Evolutionary conservation across 305 asterid genomes (phyloP), one percentile per base, ranked within the genome.

Genomic region (Fraxinus latifolia): DNA sequence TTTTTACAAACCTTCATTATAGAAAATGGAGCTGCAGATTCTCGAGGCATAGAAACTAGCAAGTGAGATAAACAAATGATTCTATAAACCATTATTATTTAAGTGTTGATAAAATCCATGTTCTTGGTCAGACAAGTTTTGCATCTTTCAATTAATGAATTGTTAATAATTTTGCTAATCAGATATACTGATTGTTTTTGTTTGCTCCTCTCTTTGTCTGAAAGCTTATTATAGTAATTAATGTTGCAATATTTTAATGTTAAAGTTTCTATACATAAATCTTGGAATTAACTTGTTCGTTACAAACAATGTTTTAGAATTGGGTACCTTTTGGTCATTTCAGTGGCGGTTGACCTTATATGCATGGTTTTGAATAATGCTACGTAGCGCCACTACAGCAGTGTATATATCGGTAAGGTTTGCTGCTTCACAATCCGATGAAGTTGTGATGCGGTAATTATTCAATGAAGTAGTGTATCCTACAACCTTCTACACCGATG

Each of bases 161-260:
- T 14, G 23, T 86, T 58, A 27, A 37, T 82, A 34, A 78, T 73
- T 78, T 84, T 76, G 65, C 34, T 79, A 82, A 84, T 77, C 70
- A 87, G 89, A 86, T 83, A 80, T 84, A 81, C 83, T 77, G 31
- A 67, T 84, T 81, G 81, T 80, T 34, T 62, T 88, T 85, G 82
- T 83, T 67, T 84, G 80, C 78, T 82, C 83, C 79, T 72, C 36
- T 58, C 21, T 32, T 34, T 86, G 58, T 82, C 74, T 77, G 68
- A 47, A 82, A 47, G 42, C 79, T 67, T 25, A 23, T 74, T 82
- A 70, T 80, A 23, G 55, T 62, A 77, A 37, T 68, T 76, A 84
- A 72, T 80, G 11, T 62, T 15, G n/a, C 14, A 60, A 34, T 79
- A 79, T 17, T 81, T 23, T 81, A 74, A 77, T 78, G 79, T 42